Conservation (phyloP, 2,329 filamentous ascomycete genomes). For the Ceratocystis eucalypticola region DNA sequence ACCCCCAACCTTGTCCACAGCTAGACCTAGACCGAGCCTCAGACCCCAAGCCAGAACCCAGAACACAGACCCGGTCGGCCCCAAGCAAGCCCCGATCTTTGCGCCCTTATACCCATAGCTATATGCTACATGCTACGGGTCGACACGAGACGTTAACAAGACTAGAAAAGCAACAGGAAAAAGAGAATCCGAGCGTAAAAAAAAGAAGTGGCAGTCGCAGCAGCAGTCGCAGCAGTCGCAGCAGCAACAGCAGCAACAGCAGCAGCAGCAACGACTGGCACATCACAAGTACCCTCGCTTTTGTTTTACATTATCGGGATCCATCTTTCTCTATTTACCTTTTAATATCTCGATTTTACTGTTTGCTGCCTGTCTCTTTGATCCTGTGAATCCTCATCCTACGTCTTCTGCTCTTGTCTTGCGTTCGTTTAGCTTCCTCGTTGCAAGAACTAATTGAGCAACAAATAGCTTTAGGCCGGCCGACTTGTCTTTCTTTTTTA, state of each 20-base stretch:
- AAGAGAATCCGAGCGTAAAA: constrained; percentile 5
- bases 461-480: too few species aligned
- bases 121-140: background rate
- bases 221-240: background rate
- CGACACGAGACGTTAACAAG: background rate
- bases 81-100: background rate
- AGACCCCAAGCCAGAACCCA: background rate
- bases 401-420: constrained; percentile 1
- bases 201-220: background rate
- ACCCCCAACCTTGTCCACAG: background rate
- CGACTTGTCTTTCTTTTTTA: constrained; percentile 8
- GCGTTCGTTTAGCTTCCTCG: constrained; percentile 10
- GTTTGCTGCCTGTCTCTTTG: background rate
- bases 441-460: too few species aligned
- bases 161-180: background rate
- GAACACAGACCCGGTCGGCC: too few species aligned
- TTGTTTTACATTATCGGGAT: background rate
- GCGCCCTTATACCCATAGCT: background rate
- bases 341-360: constrained; percentile 3
- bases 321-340: background rate
- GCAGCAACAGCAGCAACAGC: background rate
- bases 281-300: background rate
- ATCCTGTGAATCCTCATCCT: background rate
- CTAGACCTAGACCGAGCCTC: background rate
- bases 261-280: background rate